Conservation (phyloP, 441 rosid genomes). For the Viola pubescens region DNA sequence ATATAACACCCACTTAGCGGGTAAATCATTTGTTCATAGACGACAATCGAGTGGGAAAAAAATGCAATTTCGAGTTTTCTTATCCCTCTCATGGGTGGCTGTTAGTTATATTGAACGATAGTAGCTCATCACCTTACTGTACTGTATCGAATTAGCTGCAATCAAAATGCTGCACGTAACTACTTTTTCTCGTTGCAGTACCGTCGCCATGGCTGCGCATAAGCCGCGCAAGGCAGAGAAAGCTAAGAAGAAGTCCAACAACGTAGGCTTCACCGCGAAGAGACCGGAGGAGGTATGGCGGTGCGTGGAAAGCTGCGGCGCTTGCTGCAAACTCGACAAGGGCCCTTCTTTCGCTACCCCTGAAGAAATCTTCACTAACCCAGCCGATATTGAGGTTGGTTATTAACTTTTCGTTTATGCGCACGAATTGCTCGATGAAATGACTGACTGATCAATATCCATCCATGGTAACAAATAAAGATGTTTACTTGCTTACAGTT, state of each 20-base stretch:
- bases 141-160: neutral
- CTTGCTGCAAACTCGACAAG: conserved; percentile 81
- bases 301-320: conserved; percentile 67
- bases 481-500: no score
- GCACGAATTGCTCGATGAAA: neutral
- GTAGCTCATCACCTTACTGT: neutral
- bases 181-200: conserved; percentile 12
- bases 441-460: neutral
- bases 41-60: no score
- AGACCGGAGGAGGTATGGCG: conserved; percentile 48
- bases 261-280: conserved; percentile 23
- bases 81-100: neutral
- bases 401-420: neutral
- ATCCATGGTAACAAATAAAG: no score
- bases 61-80: neutral
- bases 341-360: conserved; percentile 61
- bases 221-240: conserved; percentile 13
- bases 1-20: no score
- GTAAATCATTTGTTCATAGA: neutral
- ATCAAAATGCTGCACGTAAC: conserved; percentile 9
- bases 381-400: conserved; percentile 49
- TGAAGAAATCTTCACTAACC: conserved; percentile 60
- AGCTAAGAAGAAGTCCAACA: neutral
- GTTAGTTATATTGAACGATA: neutral
- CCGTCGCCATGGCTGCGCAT: conserved; percentile 21